Conservation (phyloP, 768 basidiomycete species). For the Lactarius psammicola region DNA sequence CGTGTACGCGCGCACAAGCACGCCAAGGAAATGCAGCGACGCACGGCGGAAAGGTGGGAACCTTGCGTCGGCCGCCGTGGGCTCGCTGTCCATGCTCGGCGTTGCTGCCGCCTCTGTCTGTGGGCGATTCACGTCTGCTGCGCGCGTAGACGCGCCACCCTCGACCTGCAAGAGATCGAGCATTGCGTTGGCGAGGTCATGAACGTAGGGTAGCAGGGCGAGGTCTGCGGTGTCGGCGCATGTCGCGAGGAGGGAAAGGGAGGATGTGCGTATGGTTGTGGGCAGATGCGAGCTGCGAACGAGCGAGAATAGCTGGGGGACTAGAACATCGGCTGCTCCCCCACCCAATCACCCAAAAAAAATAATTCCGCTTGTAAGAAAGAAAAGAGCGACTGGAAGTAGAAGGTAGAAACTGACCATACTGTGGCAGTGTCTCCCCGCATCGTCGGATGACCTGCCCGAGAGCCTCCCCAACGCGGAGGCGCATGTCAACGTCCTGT, state of each 20-base stretch:
- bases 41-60: conserved; percentile 82
- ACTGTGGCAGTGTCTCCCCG: conserved; percentile 63
- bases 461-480: conserved; percentile 84
- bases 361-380: not conserved
- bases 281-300: conserved; percentile 62
- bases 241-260: conserved; percentile 68
- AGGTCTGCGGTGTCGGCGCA: conserved; percentile 64
- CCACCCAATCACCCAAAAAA: conserved; percentile 3
- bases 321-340: conserved; percentile 58
- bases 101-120: not conserved
- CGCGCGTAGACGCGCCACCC: conserved; percentile 36
- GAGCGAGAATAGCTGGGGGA: conserved; percentile 68
- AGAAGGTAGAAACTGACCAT: conserved; percentile 49
- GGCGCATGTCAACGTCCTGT: conserved; percentile 68
- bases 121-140: conserved; percentile 22
- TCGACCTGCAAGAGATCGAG: conserved; percentile 76
- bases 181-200: conserved; percentile 64
- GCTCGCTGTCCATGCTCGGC: conserved; percentile 52
- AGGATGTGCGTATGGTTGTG: conserved; percentile 67
- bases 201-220: conserved; percentile 60
- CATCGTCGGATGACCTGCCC: conserved; percentile 71
- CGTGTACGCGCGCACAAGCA: conserved; percentile 62
- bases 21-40: conserved; percentile 76
- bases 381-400: conserved; percentile 25
- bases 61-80: conserved; percentile 58